Conservation (phyloP, 108 stramenopile species). For the Conticribra guillardii region DNA sequence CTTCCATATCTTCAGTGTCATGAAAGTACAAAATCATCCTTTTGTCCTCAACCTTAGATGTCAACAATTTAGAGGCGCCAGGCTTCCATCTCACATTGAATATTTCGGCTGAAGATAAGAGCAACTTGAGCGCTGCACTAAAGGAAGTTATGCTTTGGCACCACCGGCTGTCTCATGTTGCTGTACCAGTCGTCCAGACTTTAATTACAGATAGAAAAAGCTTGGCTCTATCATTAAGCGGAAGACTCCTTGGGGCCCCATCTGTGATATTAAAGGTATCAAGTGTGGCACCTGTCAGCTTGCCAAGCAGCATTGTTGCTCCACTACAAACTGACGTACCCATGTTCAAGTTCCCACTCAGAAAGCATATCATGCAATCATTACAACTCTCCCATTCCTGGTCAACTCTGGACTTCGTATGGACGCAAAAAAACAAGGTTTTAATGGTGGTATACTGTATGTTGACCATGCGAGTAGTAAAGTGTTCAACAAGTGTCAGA, state of each 20-base stretch:
- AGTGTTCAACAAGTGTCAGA: not conserved
- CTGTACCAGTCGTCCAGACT: not conserved
- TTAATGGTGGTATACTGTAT: not conserved
- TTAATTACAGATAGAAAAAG: constrained; percentile 2
- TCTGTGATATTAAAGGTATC: not conserved
- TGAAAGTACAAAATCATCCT: not conserved
- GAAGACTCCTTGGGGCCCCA: not conserved
- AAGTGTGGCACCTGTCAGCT: not conserved
- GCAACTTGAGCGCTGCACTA: constrained; percentile 45
- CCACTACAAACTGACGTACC: not conserved
- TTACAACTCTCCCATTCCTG: not conserved
- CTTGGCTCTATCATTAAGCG: constrained; percentile 16
- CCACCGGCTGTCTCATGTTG: constrained; percentile 30
- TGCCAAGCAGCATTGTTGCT: not conserved
- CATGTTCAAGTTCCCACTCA: not conserved
- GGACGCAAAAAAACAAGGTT: not conserved
- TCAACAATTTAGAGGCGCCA: not conserved
- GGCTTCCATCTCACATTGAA: not conserved
- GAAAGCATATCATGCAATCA: not conserved
- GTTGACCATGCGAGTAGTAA: not conserved
- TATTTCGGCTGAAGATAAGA: constrained; percentile 20
- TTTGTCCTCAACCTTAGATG: constrained; percentile 7
- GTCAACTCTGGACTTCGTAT: not conserved
- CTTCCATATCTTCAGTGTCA: not conserved
- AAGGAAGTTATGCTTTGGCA: constrained; percentile 57